A percentile compares a stretch with the other conserved stretches of the same genome.
Conservation (phyloP, 306 rosid genomes). For the Glycyrrhiza uralensis region DNA sequence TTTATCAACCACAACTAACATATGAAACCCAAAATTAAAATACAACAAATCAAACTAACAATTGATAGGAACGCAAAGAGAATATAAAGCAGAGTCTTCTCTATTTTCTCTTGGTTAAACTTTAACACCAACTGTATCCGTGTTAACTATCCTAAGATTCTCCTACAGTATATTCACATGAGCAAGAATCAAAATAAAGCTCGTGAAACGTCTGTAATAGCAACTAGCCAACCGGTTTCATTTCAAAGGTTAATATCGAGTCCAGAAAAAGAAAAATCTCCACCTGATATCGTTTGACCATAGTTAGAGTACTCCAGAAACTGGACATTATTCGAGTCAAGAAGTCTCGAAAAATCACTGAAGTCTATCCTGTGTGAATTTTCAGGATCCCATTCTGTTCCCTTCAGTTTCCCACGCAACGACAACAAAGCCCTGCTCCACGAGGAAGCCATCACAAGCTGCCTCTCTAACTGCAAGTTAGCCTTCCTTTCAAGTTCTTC, state of each 20-base stretch:
- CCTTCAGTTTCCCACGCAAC: constrained; percentile 75
- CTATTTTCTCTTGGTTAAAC: background rate
- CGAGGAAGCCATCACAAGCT: constrained; percentile 89
- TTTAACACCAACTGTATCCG: background rate
- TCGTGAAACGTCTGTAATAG: background rate
- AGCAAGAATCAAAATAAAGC: background rate
- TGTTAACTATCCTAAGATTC: background rate
- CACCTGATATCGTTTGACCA: constrained; percentile 92
- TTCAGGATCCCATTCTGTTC: constrained; percentile 95
- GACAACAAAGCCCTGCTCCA: constrained; percentile 84
- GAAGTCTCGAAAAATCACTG: constrained; percentile 79
- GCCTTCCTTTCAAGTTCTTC: constrained; percentile 82
- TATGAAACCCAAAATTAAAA: background rate
- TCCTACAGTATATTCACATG: background rate
- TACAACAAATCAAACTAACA: background rate
- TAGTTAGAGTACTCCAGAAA: constrained; percentile 89
- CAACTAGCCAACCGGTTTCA: background rate
- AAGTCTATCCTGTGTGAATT: constrained; percentile 77
- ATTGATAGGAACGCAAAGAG: background rate
- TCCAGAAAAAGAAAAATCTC: background rate
- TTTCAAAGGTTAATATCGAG: background rate
- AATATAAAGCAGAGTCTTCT: background rate
- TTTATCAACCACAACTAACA: no score
- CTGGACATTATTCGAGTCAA: constrained; percentile 73
- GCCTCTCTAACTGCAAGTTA: constrained; percentile 86